These are phyloP conservation scores for Termitomyces bulborhizus DNA, from an alignment of 768 basidiomycete genomes.

Conservation along the genomic window DNA sequence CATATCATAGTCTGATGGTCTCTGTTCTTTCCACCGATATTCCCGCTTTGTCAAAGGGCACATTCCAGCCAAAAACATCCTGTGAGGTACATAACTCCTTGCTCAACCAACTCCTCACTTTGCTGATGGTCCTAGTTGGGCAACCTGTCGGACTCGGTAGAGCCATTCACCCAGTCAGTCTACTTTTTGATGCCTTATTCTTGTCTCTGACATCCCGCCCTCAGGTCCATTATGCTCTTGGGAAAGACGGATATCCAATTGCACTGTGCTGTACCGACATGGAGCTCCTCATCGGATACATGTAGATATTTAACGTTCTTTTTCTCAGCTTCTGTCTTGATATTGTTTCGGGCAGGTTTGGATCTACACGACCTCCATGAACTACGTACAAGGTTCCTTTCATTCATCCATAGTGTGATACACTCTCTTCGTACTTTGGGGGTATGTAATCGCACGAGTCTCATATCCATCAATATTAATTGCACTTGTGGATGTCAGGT, in stretches of 20 bases:
- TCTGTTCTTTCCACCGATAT: slow-evolving; percentile 18
- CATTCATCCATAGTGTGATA: slow-evolving; percentile 59
- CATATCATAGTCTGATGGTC: slow-evolving; percentile 14
- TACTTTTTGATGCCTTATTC: neutral
- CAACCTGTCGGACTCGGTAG: slow-evolving; percentile 49
- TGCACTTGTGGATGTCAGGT: slow-evolving; percentile 32
- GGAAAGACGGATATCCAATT: slow-evolving; percentile 45
- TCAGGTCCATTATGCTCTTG: slow-evolving; percentile 43
- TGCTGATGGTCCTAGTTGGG: slow-evolving; percentile 32
- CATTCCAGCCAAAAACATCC: slow-evolving; percentile 17
- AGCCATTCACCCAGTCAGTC: slow-evolving; percentile 55
- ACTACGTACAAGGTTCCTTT: slow-evolving; percentile 51
- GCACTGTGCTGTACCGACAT: slow-evolving; percentile 64
- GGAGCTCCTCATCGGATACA: slow-evolving; percentile 49
- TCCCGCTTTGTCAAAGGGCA: slow-evolving; percentile 18
- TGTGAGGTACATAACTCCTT: slow-evolving; percentile 28
- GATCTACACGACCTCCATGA: slow-evolving; percentile 69
- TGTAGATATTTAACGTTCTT: slow-evolving; percentile 34
- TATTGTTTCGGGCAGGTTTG: slow-evolving; percentile 30
- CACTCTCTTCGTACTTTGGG: slow-evolving; percentile 55
- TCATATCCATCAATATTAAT: neutral
- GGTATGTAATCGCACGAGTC: slow-evolving; percentile 30
- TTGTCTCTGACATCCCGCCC: neutral
- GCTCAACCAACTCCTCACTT: neutral
- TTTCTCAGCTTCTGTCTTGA: neutral